phyloP scores from a whole-genome alignment of 495 filamentous ascomycete species.

The Penicillium simplicissimum region DNA sequence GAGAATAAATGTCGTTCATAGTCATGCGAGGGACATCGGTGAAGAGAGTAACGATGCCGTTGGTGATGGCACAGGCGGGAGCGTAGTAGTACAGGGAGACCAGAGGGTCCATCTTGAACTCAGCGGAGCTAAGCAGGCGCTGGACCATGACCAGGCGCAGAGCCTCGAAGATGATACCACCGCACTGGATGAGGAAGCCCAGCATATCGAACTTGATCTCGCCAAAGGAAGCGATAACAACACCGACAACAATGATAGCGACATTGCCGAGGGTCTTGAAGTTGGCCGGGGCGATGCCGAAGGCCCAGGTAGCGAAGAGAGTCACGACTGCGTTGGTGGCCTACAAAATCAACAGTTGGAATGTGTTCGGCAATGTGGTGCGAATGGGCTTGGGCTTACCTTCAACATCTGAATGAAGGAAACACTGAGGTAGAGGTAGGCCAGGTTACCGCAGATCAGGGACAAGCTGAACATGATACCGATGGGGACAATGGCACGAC shows the following conservation, averaged over 20 bases:
- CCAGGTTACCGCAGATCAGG: slow-evolving; percentile 86
- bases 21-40: slow-evolving; percentile 69
- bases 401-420: slow-evolving; percentile 96
- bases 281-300: slow-evolving; percentile 69
- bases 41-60: slow-evolving; percentile 69
- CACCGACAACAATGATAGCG: slow-evolving; percentile 80
- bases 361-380: not conserved
- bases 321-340: slow-evolving; percentile 88
- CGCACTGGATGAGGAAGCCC: slow-evolving; percentile 79
- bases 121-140: slow-evolving; percentile 75
- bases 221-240: slow-evolving; percentile 80
- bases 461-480: slow-evolving; percentile 86
- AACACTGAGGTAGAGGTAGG: slow-evolving; percentile 85
- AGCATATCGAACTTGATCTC: slow-evolving; percentile 84
- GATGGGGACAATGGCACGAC: slow-evolving; percentile 81
- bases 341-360: slow-evolving; percentile 38
- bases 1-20: slow-evolving; percentile 66
- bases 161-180: slow-evolving; percentile 80
- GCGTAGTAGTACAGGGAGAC: slow-evolving; percentile 94
- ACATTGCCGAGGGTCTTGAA: slow-evolving; percentile 77
- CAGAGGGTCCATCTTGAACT: slow-evolving; percentile 94
- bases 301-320: slow-evolving; percentile 74
- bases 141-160: slow-evolving; percentile 86
- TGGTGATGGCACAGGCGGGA: slow-evolving; percentile 83
- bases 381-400: slow-evolving; percentile 41